Evolutionary conservation across 305 asterid species (phyloP), one percentile per base, ranked within the genome.

Genomic region (Andrographis paniculata): DNA sequence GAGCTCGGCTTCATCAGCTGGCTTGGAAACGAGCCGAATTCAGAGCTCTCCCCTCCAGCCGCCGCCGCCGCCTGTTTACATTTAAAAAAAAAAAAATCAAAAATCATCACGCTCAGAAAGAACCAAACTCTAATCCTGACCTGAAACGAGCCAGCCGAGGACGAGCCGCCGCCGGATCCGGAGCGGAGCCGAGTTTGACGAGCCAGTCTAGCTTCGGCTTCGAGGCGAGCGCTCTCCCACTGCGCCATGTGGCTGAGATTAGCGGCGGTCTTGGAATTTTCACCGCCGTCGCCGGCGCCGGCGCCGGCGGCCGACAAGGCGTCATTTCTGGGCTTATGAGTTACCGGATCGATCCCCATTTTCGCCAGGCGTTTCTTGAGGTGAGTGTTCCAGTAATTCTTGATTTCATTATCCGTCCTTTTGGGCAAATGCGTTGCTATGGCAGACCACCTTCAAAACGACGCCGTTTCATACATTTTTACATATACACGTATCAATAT

Each of bases 231-330:
- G 20, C 94, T 87, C 60, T 87, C 97, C 97, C 97, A 88, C 61
- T 88, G 97, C 17, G 97, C 97, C 94, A 88, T 84, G 55, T 88
- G 97, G 84, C 89, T 88, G 5, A 88, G 84, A 48, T 84, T 84
- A 8, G 94, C 85, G 0, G 91, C 82, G 14, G 57, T 64, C 46
- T 85, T 85, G 24, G 87, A 56, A 33, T 69, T 82, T 2, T 33
- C 6, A 6, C 6, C 6, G 53, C 80, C 78, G 5, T 77, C 92
- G 18, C 16, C 64, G 48, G 88, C 58, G 35, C 77, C 58, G 55
- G 79, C 78, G 7, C 77, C 92, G 21, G 14, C 64, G 48, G 88
- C 58, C 30, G 75, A 56, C 11, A 77, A 58, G 6, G 88, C 65
- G n/a, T 86, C 86, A 33, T 42, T 77, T 36, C 75, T 86, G 48